Evolutionary conservation across 495 filamentous ascomycete species (phyloP), one percentile per base, ranked within the genome.

Genomic region (Hypoxylon rickii): DNA sequence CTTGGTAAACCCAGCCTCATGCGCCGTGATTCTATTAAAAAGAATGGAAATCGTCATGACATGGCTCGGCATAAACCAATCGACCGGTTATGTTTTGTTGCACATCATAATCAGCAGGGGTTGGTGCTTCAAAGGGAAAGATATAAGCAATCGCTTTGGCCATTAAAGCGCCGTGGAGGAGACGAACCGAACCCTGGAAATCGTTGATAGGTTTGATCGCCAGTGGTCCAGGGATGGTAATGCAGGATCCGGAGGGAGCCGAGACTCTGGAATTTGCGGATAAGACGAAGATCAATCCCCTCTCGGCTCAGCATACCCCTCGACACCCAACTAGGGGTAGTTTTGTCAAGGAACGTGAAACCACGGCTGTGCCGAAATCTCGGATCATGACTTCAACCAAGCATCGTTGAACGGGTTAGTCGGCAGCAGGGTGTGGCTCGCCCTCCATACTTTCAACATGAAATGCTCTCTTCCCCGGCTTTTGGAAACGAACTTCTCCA

Each of bases 261-360:
- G 22, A 11, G 38, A 21, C 16, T 18, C 13, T 49, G 49, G 44
- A 47, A 46, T 45, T 43, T 37, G 36, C 31, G 42, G 58, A 49
- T 53, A 43, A 49, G 41, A 44, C 39, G 47, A 53, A 57, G 52
- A 62, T 62, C 58, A 57, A 53, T 57, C 52, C 52, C 22, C 15
- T 52, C 47, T 49, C 48, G 21, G 58, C 32, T 11, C 44, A 26
- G 21, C 40, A 57, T 37, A 53, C 38, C 24, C 42, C 51, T 31
- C 16, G 42, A 57, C 37, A 57, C 38, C 36, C 51, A 24, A 17
- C 44, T 37, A 57, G 43, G 58, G 38, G 12, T 20, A 13, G 58
- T 52, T 62, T 64, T 64, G 64, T 50, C 37, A 59, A 39, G 61
- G 52, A 55, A 63, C n/a, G 41, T 64, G 65, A 68, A 68, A 68